These are phyloP conservation scores for Pseudogymnoascus sp. DNA, from an alignment of 2,329 filamentous ascomycete genomes.

Conservation along the genomic window DNA sequence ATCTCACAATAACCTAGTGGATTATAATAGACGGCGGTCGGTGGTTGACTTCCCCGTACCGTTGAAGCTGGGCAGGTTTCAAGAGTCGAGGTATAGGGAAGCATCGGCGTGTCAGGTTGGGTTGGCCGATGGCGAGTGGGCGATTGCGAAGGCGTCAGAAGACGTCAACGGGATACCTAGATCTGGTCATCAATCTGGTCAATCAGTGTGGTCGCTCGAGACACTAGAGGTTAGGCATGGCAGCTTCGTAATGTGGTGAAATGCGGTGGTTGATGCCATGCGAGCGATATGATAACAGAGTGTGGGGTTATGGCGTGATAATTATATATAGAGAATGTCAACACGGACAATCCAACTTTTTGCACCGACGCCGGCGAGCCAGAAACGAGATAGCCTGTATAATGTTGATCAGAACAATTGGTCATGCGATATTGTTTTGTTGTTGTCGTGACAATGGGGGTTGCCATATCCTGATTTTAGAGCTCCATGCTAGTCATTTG, in stretches of 20 bases:
- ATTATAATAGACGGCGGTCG: background rate
- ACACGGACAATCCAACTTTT: background rate
- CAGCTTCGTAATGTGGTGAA: constrained; percentile 6
- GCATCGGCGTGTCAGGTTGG: background rate
- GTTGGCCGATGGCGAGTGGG: background rate
- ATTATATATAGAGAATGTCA: constrained; percentile 6
- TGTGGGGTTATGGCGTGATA: constrained; percentile 7
- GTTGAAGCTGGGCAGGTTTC: background rate
- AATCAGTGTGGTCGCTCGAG: background rate
- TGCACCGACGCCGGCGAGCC: background rate
- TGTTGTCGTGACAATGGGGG: background rate
- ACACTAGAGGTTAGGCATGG: background rate
- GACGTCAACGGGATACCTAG: background rate
- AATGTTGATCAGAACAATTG: background rate
- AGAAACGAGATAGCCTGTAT: background rate
- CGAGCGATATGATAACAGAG: constrained; percentile 1
- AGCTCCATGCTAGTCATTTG: background rate
- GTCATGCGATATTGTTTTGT: background rate
- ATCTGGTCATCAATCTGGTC: background rate
- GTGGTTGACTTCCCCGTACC: background rate
- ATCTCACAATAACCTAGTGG: background rate
- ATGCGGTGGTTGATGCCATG: constrained; percentile 1
- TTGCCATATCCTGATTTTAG: background rate
- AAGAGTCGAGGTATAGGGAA: background rate
- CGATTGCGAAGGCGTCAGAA: background rate